Evolutionary conservation across 305 asterid genomes (phyloP).

Genomic region (Fraxinus angustifolia): DNA sequence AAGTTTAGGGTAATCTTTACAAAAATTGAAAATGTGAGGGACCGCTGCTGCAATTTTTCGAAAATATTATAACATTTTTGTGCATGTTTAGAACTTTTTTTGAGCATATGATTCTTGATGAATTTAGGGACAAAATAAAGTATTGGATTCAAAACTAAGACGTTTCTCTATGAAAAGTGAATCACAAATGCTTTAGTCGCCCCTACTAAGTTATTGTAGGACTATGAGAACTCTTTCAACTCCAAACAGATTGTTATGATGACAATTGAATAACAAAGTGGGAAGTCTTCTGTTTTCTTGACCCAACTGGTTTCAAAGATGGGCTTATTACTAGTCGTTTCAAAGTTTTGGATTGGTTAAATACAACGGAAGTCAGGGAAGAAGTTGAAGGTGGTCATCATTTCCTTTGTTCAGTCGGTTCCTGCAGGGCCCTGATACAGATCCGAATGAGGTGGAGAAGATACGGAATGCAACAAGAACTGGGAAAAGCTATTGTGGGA

Average conservation of each 20-base stretch:
- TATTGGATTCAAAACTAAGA: neutral
- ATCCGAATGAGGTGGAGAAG: constrained; percentile 79
- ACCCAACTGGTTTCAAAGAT: neutral
- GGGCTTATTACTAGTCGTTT: neutral
- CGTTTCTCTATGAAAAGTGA: neutral
- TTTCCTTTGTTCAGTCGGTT: constrained; percentile 80
- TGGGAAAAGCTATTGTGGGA: constrained; percentile 89
- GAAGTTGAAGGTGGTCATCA: constrained; percentile 20
- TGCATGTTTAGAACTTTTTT: neutral
- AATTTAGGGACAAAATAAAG: neutral
- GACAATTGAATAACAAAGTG: neutral
- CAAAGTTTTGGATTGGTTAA: neutral
- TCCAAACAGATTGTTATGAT: neutral
- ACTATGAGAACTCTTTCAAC: neutral
- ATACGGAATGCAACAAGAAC: constrained; percentile 60
- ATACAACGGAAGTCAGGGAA: constrained; percentile 19
- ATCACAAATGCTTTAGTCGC: neutral
- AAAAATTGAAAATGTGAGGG: too few species aligned
- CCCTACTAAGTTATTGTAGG: neutral
- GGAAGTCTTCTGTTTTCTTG: neutral
- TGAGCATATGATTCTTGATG: neutral
- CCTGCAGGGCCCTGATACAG: constrained; percentile 93
- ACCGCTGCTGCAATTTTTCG: neutral
- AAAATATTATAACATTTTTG: neutral
- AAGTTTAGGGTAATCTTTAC: neutral